A percentile compares a stretch with the other conserved stretches of the same genome.
Conservation (phyloP, 2,329 filamentous ascomycete species). For the Aspergillus calidoustus region DNA sequence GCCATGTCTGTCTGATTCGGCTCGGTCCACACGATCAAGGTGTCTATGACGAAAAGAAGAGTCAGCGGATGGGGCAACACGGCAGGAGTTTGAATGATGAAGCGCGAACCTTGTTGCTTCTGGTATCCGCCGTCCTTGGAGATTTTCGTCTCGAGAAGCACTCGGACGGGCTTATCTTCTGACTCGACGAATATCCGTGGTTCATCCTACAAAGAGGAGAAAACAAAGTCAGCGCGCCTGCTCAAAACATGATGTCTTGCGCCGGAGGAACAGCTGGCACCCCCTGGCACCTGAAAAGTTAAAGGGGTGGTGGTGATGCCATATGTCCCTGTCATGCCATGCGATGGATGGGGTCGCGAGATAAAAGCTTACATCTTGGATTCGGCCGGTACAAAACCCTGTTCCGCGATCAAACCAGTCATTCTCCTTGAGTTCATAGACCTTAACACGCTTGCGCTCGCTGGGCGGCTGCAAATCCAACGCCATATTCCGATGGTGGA, state of each 20-base stretch:
- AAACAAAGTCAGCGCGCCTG: conserved; percentile 19
- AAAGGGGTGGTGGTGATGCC: conserved; percentile 14
- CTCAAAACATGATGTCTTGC: conserved; percentile 17
- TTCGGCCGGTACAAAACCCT: conserved; percentile 85
- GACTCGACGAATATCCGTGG: conserved; percentile 89
- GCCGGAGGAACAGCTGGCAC: conserved; percentile 24
- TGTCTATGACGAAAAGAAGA: conserved; percentile 64
- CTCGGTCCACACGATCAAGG: conserved; percentile 97
- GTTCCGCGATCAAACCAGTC: conserved; percentile 99
- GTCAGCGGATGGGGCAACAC: conserved; percentile 26
- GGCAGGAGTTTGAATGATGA: conserved; percentile 3
- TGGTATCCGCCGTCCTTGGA: conserved; percentile 95
- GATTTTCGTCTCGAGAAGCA: conserved; percentile 87
- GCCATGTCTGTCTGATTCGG: conserved; percentile 93
- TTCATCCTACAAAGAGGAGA: conserved; percentile 65
- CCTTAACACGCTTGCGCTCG: conserved; percentile 78
- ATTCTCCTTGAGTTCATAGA: conserved; percentile 97
- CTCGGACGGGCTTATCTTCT: conserved; percentile 83
- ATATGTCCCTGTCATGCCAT: conserved; percentile 16
- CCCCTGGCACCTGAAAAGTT: conserved; percentile 18
- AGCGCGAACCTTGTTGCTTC: conserved; percentile 82
- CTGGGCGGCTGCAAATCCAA: conserved; percentile 53
- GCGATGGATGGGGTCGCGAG: conserved; percentile 13
- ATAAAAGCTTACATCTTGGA: conserved; percentile 66
- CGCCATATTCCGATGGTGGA: conserved; percentile 49